Evolutionary conservation across 345 rosid species (phyloP).

Genomic region (Corchorus capsularis): DNA sequence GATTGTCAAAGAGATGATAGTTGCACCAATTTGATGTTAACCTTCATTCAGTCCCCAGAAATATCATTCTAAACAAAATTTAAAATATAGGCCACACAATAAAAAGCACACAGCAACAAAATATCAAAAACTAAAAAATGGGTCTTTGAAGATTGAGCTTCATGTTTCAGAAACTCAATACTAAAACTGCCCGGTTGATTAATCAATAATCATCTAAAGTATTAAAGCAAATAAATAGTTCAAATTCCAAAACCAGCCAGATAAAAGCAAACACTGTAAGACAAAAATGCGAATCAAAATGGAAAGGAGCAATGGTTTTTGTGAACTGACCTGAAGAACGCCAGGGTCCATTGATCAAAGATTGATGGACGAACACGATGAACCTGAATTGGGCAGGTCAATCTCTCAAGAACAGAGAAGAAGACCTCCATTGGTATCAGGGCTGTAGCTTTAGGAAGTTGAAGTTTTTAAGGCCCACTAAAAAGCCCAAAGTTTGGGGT

Average conservation of each 20-base stretch:
- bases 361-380: not conserved
- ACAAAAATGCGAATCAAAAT: not conserved
- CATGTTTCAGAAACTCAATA: not conserved
- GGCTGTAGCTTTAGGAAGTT: not conserved
- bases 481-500: not conserved
- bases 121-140: not conserved
- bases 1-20: not conserved
- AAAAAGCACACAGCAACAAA: not conserved
- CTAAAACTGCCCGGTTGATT: not conserved
- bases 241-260: not conserved
- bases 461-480: not conserved
- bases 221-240: not conserved
- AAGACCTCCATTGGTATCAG: too few species aligned
- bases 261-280: not conserved
- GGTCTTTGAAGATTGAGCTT: not conserved
- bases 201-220: not conserved
- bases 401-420: not conserved
- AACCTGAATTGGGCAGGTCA: not conserved
- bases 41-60: not conserved
- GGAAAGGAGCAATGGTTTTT: not conserved
- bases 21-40: slow-evolving; percentile 5
- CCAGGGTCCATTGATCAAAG: not conserved
- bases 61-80: not conserved
- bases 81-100: not conserved
- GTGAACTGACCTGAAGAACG: not conserved